Conservation (phyloP, 2,329 filamentous ascomycete species). For the Colletotrichum spaethianum region DNA sequence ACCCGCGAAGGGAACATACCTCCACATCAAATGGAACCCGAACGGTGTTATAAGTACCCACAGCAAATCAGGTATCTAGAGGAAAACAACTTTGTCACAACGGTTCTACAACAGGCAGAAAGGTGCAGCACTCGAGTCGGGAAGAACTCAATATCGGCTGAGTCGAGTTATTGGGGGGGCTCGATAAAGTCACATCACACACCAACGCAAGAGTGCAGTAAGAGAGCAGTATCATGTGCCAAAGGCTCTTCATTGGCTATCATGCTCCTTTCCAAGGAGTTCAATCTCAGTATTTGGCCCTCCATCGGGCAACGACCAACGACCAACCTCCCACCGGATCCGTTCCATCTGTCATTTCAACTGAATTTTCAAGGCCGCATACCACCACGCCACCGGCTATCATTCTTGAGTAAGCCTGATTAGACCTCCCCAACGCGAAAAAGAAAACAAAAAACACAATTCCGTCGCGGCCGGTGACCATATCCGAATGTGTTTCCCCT, state of each 20-base stretch:
- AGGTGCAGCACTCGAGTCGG: not conserved
- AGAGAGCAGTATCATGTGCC: slow-evolving; percentile 20
- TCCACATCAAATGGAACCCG: no score
- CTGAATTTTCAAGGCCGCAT: slow-evolving; percentile 41
- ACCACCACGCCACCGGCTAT: slow-evolving; percentile 35
- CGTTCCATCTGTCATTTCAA: slow-evolving; percentile 36
- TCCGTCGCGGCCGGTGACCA: slow-evolving; percentile 41
- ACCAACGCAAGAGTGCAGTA: not conserved
- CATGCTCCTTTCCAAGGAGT: slow-evolving; percentile 41
- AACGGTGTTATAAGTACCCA: not conserved
- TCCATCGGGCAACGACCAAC: slow-evolving; percentile 42
- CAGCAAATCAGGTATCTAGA: not conserved
- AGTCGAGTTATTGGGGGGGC: no score
- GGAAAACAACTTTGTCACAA: not conserved
- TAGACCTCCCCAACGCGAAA: slow-evolving; percentile 40
- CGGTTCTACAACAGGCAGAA: not conserved
- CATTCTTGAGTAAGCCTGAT: slow-evolving; percentile 40
- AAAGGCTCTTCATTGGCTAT: slow-evolving; percentile 38
- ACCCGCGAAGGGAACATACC: no score
- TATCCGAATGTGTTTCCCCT: slow-evolving; percentile 43
- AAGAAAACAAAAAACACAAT: slow-evolving; percentile 43
- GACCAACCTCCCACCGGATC: slow-evolving; percentile 34
- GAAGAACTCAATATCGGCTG: not conserved
- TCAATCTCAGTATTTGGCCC: slow-evolving; percentile 41
- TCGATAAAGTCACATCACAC: not conserved